These are phyloP conservation scores for Ceratopteris richardii DNA, from an alignment of 75 land plant genomes.

Conservation along the genomic window DNA sequence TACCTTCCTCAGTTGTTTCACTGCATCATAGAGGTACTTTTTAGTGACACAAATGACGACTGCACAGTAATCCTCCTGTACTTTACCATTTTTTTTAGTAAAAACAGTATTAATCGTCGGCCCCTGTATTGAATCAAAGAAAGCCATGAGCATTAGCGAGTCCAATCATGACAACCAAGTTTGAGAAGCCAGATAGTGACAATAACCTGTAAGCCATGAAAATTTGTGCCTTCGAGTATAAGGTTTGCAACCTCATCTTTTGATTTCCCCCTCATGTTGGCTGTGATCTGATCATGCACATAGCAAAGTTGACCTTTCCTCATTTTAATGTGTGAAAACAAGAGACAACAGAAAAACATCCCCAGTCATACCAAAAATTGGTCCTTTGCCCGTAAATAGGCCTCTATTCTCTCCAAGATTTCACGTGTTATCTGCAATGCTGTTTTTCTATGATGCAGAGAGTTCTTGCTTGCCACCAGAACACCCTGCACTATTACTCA, in stretches of 20 bases:
- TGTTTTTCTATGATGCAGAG: conserved; percentile 51
- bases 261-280: conserved; percentile 88
- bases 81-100: conserved; percentile 46
- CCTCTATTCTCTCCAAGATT: conserved; percentile 90
- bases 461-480: conserved; percentile 71
- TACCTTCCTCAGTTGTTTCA: conserved; percentile 74
- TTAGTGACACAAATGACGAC: conserved; percentile 80
- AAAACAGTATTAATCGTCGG: conserved; percentile 87
- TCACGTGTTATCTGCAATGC: conserved; percentile 72
- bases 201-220: conserved; percentile 89
- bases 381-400: conserved; percentile 69
- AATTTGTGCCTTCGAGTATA: conserved; percentile 45
- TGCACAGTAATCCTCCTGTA: conserved; percentile 63
- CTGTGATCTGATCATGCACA: conserved; percentile 55
- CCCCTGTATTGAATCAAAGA: conserved; percentile 59
- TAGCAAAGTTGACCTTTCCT: no score
- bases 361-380: conserved; percentile 91
- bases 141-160: no score
- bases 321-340: no score
- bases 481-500: no score
- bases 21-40: conserved; percentile 72
- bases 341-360: no score
- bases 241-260: conserved; percentile 72
- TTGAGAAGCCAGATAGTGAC: no score
- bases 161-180: no score